Percentiles rank a stretch among this genome's conserved stretches.
Conservation (phyloP, 176 grass and related monocot species). For the Raddia distichophylla region DNA sequence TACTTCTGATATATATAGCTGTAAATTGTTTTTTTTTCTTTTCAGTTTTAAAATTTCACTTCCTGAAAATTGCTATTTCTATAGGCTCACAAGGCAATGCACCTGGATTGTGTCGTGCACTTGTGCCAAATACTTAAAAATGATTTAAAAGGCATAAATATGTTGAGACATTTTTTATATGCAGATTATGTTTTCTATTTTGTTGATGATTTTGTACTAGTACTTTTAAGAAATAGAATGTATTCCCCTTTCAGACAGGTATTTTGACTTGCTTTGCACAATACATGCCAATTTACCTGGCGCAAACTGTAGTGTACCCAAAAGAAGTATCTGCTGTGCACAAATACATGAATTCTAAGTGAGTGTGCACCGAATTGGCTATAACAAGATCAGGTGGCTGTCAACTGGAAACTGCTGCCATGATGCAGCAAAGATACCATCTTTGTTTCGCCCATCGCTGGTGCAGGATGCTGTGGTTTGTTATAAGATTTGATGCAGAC, state of each 20-base stretch:
- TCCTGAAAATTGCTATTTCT: not conserved
- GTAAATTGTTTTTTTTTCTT: not conserved
- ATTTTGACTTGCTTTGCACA: not conserved
- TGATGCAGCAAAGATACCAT: not conserved
- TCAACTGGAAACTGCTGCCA: slow-evolving; percentile 36
- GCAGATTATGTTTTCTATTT: not conserved
- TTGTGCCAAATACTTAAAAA: not conserved
- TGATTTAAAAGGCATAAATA: not conserved
- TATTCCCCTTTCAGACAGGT: not conserved
- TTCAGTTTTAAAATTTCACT: not conserved
- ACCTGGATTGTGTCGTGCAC: not conserved
- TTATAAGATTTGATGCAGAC: slow-evolving; percentile 27
- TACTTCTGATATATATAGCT: not conserved
- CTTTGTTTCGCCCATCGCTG: slow-evolving; percentile 22
- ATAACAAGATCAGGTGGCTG: not conserved
- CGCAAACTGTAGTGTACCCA: not conserved
- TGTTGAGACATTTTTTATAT: not conserved
- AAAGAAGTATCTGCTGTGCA: slow-evolving; percentile 8
- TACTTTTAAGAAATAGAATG: not conserved
- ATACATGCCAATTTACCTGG: not conserved
- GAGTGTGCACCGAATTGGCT: slow-evolving; percentile 2
- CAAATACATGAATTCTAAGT: slow-evolving; percentile 15
- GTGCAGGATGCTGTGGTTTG: not conserved
- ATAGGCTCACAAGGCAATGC: not conserved
- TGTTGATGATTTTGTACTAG: not conserved